A percentile compares a stretch with the other conserved stretches of the same genome.
These are phyloP conservation scores for Backusella morwellensis DNA, from an alignment of 192 early-diverging fungal genomes.

Conservation along the genomic window DNA sequence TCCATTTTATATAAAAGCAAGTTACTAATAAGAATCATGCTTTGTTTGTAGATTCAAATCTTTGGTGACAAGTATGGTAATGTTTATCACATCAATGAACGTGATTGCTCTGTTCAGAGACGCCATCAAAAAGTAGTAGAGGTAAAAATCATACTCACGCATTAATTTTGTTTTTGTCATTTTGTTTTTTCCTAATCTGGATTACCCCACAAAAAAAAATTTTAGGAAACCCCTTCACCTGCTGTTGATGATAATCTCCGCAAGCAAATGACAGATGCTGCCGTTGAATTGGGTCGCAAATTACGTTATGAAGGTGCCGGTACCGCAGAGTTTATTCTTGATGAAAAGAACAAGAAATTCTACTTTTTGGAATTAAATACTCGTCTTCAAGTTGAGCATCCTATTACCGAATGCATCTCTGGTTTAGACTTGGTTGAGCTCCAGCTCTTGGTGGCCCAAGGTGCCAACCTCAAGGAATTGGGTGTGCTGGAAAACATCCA, in stretches of 20 bases:
- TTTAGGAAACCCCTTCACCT: slow-evolving; percentile 46
- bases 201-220: background rate
- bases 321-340: slow-evolving; percentile 60
- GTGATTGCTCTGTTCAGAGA: slow-evolving; percentile 61
- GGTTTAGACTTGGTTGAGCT: slow-evolving; percentile 57
- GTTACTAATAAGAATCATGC: background rate
- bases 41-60: slow-evolving; percentile 41
- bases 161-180: slow-evolving; percentile 3
- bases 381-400: slow-evolving; percentile 63
- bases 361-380: slow-evolving; percentile 67
- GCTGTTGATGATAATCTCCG: slow-evolving; percentile 43
- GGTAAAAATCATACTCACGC: slow-evolving; percentile 12
- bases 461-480: slow-evolving; percentile 56
- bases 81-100: slow-evolving; percentile 50
- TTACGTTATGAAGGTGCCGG: slow-evolving; percentile 54
- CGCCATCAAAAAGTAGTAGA: slow-evolving; percentile 66
- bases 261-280: slow-evolving; percentile 40
- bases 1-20: background rate
- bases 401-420: slow-evolving; percentile 55
- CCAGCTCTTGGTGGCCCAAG: slow-evolving; percentile 54
- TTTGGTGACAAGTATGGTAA: slow-evolving; percentile 57
- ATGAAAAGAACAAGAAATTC: slow-evolving; percentile 44
- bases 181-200: slow-evolving; percentile 9
- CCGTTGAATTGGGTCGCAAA: slow-evolving; percentile 46
- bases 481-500: slow-evolving; percentile 57